Evolutionary conservation across 139 green algal genomes (phyloP).

Genomic region (Zygnema circumcarinatum): DNA sequence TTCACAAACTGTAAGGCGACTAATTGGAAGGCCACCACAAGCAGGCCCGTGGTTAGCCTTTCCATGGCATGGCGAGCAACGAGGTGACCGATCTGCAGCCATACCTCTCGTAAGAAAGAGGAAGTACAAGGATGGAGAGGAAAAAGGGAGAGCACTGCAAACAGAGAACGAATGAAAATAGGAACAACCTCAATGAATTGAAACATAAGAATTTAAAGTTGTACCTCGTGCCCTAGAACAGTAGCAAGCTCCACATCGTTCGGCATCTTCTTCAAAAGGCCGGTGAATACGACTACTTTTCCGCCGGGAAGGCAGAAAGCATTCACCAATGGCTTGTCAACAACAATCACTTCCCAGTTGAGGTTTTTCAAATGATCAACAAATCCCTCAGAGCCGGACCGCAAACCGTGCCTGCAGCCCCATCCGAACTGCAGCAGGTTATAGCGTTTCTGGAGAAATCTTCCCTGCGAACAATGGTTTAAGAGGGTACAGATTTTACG

Average conservation of each 20-base stretch:
- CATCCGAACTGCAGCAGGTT: not conserved
- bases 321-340: conserved; percentile 55
- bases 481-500: not conserved
- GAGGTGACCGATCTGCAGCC: conserved; percentile 52
- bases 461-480: not conserved
- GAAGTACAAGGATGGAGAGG: not conserved
- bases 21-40: conserved; percentile 41
- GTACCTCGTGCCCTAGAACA: conserved; percentile 59
- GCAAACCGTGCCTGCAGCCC: not conserved
- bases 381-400: not conserved
- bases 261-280: conserved; percentile 52
- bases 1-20: conserved; percentile 46
- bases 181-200: not conserved
- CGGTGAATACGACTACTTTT: conserved; percentile 62
- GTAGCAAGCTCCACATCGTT: conserved; percentile 50
- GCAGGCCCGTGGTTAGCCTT: conserved; percentile 39
- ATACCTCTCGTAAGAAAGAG: conserved; percentile 14
- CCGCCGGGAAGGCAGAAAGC: conserved; percentile 60
- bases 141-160: not conserved
- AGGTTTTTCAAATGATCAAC: conserved; percentile 14
- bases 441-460: not conserved
- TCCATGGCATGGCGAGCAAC: conserved; percentile 57
- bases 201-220: not conserved
- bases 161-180: not conserved
- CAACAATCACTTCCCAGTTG: conserved; percentile 59